Evolutionary conservation across 306 rosid species (phyloP).

Genomic region (Acacia confusa): DNA sequence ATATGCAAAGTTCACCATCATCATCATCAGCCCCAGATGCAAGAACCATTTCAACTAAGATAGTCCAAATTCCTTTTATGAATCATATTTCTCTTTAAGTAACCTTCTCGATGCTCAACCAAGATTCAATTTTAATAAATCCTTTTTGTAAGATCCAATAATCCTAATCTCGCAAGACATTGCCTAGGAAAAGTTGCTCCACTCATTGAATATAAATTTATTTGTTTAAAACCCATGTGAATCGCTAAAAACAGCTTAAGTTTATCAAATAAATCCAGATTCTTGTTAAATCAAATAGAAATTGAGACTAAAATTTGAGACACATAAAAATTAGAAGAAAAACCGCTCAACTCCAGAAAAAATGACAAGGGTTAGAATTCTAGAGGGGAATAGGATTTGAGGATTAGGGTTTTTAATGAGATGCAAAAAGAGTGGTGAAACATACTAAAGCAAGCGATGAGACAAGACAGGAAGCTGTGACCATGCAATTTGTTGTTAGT

Average conservation of each 20-base stretch:
- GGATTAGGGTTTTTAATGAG: slow-evolving; percentile 30
- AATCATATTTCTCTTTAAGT: neutral
- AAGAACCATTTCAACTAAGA: slow-evolving; percentile 39
- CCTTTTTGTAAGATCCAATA: neutral
- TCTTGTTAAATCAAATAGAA: neutral
- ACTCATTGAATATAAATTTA: neutral
- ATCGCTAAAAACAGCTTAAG: neutral
- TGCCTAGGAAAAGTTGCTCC: neutral
- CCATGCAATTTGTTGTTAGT: too few relatives aligned
- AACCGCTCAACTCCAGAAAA: neutral
- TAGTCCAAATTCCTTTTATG: neutral
- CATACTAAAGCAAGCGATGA: slow-evolving; percentile 84
- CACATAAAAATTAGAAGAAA: neutral
- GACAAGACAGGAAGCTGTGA: slow-evolving; percentile 80
- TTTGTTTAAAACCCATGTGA: neutral
- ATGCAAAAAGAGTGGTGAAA: neutral
- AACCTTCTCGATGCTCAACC: neutral
- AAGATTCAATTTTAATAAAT: neutral
- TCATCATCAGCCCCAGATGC: slow-evolving; percentile 99
- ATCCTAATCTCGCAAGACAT: neutral
- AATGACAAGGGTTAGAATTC: neutral
- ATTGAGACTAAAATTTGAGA: neutral
- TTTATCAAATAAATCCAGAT: neutral
- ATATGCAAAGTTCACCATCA: slow-evolving; percentile 98
- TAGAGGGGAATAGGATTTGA: neutral